A percentile compares a stretch with the other conserved stretches of the same genome.
phyloP scores from a whole-genome alignment of 1,284 basidiomycete species.

The Pterula multifida region DNA sequence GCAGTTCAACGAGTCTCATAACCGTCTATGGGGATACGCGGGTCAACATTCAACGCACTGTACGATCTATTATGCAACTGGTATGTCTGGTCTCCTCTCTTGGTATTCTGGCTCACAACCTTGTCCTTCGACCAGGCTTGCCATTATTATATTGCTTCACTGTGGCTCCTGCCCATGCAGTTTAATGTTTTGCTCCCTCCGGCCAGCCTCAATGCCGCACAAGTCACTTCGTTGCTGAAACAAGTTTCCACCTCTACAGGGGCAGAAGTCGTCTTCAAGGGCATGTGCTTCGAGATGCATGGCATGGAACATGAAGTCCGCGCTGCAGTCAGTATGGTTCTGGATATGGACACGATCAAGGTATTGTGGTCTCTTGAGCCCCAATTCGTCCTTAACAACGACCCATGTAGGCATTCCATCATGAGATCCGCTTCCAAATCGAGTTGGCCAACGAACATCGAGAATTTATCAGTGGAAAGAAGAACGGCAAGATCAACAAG shows the following conservation, averaged over 20 bases:
- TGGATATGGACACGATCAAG: constrained; percentile 88
- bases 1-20: constrained; percentile 84
- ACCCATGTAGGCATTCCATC: constrained; percentile 67
- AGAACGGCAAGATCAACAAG: constrained; percentile 98
- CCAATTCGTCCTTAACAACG: constrained; percentile 2
- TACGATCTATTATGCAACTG: constrained; percentile 91
- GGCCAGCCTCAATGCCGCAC: constrained; percentile 69
- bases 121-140: constrained; percentile 51
- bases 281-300: constrained; percentile 95
- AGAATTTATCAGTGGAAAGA: constrained; percentile 97
- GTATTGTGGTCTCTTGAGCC: constrained; percentile 24
- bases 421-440: constrained; percentile 97
- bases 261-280: constrained; percentile 94
- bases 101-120: constrained; percentile 5
- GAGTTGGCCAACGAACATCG: constrained; percentile 97
- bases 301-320: constrained; percentile 92
- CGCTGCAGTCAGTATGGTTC: constrained; percentile 73
- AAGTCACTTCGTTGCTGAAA: constrained; percentile 79
- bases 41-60: constrained; percentile 92
- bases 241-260: constrained; percentile 81
- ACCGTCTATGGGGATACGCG: constrained; percentile 92
- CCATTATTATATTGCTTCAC: constrained; percentile 90
- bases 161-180: constrained; percentile 90
- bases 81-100: constrained; percentile 33
- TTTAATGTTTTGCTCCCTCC: constrained; percentile 88